Conservation (phyloP, 208 protist species). For the Porcisia hertigi region DNA sequence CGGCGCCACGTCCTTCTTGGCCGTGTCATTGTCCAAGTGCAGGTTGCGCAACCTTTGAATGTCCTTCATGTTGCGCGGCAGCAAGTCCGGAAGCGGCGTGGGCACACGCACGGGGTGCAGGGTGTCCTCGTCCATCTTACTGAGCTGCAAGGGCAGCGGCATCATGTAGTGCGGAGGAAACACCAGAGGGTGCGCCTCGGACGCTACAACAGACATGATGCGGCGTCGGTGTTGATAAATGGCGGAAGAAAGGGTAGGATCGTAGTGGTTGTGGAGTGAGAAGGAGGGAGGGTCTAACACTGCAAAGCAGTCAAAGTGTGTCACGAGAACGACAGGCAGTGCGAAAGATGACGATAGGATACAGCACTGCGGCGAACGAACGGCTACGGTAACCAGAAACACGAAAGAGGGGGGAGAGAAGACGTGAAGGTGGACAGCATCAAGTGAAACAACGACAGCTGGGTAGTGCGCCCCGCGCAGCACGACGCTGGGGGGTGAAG, state of each 20-base stretch:
- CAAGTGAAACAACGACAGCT: neutral
- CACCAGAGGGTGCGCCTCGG: slow-evolving; percentile 31
- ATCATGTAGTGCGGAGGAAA: slow-evolving; percentile 55
- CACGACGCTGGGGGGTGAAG: neutral
- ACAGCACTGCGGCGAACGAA: neutral
- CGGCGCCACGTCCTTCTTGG: slow-evolving; percentile 56
- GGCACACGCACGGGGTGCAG: slow-evolving; percentile 53
- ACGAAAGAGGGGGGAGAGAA: neutral
- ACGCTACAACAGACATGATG: neutral
- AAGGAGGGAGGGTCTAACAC: no score
- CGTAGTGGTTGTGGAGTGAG: neutral
- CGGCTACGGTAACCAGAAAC: neutral
- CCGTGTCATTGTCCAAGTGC: slow-evolving; percentile 53
- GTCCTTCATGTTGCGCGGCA: slow-evolving; percentile 72
- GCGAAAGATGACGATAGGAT: neutral
- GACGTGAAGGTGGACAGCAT: neutral
- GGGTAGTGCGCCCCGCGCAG: neutral
- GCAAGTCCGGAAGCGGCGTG: slow-evolving; percentile 69
- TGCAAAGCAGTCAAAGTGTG: neutral
- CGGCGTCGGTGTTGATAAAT: neutral
- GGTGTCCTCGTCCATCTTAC: slow-evolving; percentile 53
- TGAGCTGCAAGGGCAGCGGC: slow-evolving; percentile 33
- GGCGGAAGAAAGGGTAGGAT: neutral
- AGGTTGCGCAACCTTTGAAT: slow-evolving; percentile 68
- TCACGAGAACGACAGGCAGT: neutral